A percentile compares a stretch with the other conserved stretches of the same genome.
These are phyloP conservation scores for Populus alba DNA, from an alignment of 345 rosid species.

Conservation along the genomic window DNA sequence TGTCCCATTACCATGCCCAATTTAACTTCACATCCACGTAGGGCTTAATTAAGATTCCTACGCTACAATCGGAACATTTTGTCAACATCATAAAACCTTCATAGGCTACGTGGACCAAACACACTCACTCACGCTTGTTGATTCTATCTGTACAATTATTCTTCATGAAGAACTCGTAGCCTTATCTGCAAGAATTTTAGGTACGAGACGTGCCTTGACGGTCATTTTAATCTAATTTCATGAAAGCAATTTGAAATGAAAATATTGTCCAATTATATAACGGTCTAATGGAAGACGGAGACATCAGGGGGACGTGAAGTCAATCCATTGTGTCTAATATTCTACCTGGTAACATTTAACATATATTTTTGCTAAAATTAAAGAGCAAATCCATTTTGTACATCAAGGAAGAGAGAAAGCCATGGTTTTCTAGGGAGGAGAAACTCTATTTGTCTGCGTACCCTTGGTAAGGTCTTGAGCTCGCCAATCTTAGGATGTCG, in stretches of 20 bases:
- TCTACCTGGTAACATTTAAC: no score
- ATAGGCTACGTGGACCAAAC: not conserved
- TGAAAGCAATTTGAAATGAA: not conserved
- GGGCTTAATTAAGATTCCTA: conserved; percentile 19
- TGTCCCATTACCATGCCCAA: not conserved
- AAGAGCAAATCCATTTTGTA: no score
- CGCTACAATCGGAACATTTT: conserved; percentile 12
- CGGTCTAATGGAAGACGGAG: not conserved
- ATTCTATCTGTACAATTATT: conserved; percentile 12
- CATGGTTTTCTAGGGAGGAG: no score
- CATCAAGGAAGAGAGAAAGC: no score
- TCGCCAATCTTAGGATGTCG: not conserved
- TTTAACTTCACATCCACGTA: conserved; percentile 12
- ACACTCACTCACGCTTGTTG: not conserved
- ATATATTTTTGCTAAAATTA: no score
- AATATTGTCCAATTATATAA: not conserved
- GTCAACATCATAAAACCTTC: conserved; percentile 14
- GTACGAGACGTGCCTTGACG: conserved; percentile 16
- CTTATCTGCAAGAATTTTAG: conserved; percentile 16
- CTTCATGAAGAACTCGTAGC: not conserved
- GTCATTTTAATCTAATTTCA: not conserved
- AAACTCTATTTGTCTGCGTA: no score
- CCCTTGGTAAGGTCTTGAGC: no score
- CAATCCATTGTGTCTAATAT: not conserved
- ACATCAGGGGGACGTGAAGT: not conserved